Percentiles rank a stretch among this genome's conserved stretches.
Conservation (phyloP, 2,329 filamentous ascomycete species). For the Penicillium sp. region DNA sequence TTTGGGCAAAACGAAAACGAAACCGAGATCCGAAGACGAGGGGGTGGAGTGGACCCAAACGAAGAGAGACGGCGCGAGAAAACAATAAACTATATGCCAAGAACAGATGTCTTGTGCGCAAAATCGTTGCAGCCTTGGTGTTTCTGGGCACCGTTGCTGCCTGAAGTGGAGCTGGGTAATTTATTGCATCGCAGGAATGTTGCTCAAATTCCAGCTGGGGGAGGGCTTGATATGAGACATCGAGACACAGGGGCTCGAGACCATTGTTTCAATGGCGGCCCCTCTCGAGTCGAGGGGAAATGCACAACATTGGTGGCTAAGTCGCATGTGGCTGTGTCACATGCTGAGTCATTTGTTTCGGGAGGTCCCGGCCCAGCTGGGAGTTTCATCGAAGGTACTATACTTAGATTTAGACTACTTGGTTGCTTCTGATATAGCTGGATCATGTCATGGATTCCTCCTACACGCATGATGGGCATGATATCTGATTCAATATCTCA, state of each 20-base stretch:
- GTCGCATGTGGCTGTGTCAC: not conserved
- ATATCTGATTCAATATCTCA: not conserved
- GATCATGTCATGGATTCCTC: not conserved
- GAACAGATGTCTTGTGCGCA: not conserved
- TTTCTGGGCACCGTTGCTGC: conserved; percentile 5
- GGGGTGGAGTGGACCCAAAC: not conserved
- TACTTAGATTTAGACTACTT: not conserved
- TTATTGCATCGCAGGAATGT: not conserved
- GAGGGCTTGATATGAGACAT: not conserved
- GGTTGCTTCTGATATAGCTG: not conserved
- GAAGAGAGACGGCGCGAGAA: not conserved
- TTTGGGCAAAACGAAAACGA: not conserved
- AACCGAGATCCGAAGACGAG: not conserved
- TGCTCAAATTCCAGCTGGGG: not conserved
- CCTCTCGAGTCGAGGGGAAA: conserved; percentile 3
- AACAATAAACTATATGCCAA: conserved; percentile 1
- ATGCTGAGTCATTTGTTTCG: not conserved
- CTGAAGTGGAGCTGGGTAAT: conserved; percentile 3
- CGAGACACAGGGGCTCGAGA: not conserved
- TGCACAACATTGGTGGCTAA: not conserved
- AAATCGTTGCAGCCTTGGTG: not conserved
- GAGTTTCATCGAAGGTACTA: not conserved
- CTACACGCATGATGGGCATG: not conserved
- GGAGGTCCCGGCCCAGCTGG: not conserved
- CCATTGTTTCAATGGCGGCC: not conserved